Conservation (phyloP, 352 stramenopile genomes). For the Phytophthora pistaciae region DNA sequence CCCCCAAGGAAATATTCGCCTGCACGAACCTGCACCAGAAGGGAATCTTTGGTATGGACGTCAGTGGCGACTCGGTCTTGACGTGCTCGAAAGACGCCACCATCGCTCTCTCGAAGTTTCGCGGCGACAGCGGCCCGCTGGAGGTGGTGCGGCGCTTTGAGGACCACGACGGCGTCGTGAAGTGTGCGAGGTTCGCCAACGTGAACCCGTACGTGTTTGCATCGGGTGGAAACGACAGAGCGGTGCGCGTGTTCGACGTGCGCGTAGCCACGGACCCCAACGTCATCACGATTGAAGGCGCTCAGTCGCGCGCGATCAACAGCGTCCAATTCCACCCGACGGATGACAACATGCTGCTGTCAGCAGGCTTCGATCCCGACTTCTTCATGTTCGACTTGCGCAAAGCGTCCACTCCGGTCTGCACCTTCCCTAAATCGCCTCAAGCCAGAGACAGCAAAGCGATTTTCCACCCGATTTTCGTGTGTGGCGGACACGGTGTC, state of each 20-base stretch:
- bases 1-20: slow-evolving; percentile 38
- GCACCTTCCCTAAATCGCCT: slow-evolving; percentile 38
- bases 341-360: slow-evolving; percentile 52
- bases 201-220: slow-evolving; percentile 36
- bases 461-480: slow-evolving; percentile 67
- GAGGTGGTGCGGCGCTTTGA: slow-evolving; percentile 38
- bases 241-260: slow-evolving; percentile 51
- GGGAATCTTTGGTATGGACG: slow-evolving; percentile 64
- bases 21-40: slow-evolving; percentile 45
- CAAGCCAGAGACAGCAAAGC: slow-evolving; percentile 30
- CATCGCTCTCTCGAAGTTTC: slow-evolving; percentile 46
- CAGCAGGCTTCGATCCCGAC: slow-evolving; percentile 54
- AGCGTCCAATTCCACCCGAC: slow-evolving; percentile 64
- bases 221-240: slow-evolving; percentile 58
- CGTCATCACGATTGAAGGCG: slow-evolving; percentile 12
- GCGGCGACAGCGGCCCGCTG: slow-evolving; percentile 19
- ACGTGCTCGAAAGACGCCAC: slow-evolving; percentile 67
- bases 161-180: slow-evolving; percentile 57
- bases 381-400: slow-evolving; percentile 65
- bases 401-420: slow-evolving; percentile 37
- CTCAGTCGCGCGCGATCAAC: slow-evolving; percentile 57
- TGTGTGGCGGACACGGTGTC: slow-evolving; percentile 38
- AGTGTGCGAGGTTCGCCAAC: slow-evolving; percentile 50
- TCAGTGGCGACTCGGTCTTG: slow-evolving; percentile 37
- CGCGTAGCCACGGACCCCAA: slow-evolving; percentile 16